phyloP scores from a whole-genome alignment of 2,329 filamentous ascomycete genomes.

The Venturia nashicola region DNA sequence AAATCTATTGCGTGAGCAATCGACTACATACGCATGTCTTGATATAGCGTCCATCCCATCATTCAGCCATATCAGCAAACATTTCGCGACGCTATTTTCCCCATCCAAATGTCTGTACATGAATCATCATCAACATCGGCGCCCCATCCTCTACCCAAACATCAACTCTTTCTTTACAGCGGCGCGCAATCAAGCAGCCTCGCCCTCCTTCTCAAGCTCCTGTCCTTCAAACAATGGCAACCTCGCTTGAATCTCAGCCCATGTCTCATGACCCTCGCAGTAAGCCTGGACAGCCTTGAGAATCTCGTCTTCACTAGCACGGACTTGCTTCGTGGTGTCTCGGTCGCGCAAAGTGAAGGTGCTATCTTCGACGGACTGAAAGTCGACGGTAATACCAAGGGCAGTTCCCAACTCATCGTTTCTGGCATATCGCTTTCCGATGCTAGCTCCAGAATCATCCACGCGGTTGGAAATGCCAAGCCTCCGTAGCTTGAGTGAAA shows the following conservation, averaged over 20 bases:
- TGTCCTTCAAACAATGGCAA: conserved; percentile 79
- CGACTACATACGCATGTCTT: background rate
- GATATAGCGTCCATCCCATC: background rate
- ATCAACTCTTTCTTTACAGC: background rate
- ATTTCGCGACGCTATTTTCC: background rate
- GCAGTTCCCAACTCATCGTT: conserved; percentile 95
- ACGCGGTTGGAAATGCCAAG: conserved; percentile 72
- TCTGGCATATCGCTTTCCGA: conserved; percentile 73
- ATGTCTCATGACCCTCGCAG: conserved; percentile 50
- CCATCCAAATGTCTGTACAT: background rate
- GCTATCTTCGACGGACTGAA: conserved; percentile 82
- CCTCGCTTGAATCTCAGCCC: conserved; percentile 61
- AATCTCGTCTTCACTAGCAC: conserved; percentile 70
- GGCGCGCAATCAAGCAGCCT: too few relatives aligned
- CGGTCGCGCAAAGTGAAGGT: conserved; percentile 81
- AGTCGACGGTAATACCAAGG: conserved; percentile 87
- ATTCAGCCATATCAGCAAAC: background rate
- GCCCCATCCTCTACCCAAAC: background rate
- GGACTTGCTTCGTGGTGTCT: conserved; percentile 83
- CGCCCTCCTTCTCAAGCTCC: conserved; percentile 23
- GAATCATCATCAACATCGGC: background rate
- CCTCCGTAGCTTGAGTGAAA: conserved; percentile 65
- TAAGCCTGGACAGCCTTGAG: conserved; percentile 57
- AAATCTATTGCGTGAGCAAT: background rate
- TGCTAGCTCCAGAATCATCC: conserved; percentile 81